Percentiles rank a stretch among this genome's conserved stretches.
Conservation (phyloP, 768 basidiomycete genomes). For the Lyophyllum atratum region DNA sequence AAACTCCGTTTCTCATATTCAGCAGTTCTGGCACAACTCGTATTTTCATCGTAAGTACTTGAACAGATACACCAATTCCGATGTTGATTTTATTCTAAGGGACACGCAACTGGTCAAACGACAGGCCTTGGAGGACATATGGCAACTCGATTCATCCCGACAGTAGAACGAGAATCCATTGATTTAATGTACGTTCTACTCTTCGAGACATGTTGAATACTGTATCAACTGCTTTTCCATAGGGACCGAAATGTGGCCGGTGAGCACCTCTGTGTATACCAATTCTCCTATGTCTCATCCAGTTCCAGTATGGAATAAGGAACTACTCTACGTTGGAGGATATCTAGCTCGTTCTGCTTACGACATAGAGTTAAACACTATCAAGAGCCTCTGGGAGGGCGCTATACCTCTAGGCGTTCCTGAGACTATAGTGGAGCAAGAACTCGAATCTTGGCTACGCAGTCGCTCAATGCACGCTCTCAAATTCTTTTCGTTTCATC, state of each 20-base stretch:
- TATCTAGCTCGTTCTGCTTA: slow-evolving; percentile 82
- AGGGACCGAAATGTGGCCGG: slow-evolving; percentile 84
- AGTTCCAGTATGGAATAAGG: slow-evolving; percentile 81
- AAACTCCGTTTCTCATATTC: slow-evolving; percentile 1
- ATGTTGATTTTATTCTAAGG: slow-evolving; percentile 42
- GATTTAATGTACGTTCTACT: slow-evolving; percentile 71
- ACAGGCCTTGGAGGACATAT: slow-evolving; percentile 73
- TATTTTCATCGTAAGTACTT: slow-evolving; percentile 75
- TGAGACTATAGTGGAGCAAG: slow-evolving; percentile 32
- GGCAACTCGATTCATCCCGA: slow-evolving; percentile 88
- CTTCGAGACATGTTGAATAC: not conserved
- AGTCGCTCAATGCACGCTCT: slow-evolving; percentile 74
- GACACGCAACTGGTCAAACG: slow-evolving; percentile 90
- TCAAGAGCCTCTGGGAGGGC: slow-evolving; percentile 63
- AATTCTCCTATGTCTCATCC: slow-evolving; percentile 4
- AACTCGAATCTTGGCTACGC: slow-evolving; percentile 53
- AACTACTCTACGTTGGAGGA: slow-evolving; percentile 84
- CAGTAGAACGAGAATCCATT: slow-evolving; percentile 93
- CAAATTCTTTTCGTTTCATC: slow-evolving; percentile 87
- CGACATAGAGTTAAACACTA: slow-evolving; percentile 71
- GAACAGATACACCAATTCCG: not conserved
- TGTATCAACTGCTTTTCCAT: not conserved
- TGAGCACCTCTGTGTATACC: slow-evolving; percentile 31
- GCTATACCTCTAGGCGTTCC: slow-evolving; percentile 34
- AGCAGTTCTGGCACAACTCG: slow-evolving; percentile 65